Percentiles rank a stretch among this genome's conserved stretches.
phyloP scores from a whole-genome alignment of 768 basidiomycete species.

The Pleurotus tuoliensis region DNA sequence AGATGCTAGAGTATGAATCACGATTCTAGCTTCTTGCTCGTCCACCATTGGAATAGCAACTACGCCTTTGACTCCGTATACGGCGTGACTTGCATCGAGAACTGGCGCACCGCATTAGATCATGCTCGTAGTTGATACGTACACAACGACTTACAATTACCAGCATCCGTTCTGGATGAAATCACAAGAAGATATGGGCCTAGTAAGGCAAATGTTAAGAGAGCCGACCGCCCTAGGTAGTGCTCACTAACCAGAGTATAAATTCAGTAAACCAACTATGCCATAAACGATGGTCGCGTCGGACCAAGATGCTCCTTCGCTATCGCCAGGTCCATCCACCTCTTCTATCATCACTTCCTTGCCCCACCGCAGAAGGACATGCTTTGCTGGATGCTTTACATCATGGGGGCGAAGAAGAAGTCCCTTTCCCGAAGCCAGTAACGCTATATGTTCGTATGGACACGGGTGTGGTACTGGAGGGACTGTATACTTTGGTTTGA shows the following conservation, averaged over 20 bases:
- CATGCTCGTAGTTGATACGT: background rate
- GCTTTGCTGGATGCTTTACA: constrained; percentile 25
- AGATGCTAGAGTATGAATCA: constrained; percentile 48
- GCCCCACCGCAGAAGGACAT: constrained; percentile 53
- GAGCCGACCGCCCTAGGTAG: constrained; percentile 8
- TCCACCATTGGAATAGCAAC: constrained; percentile 63
- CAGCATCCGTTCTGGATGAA: constrained; percentile 56
- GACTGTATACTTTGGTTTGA: constrained; percentile 63
- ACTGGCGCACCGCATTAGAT: constrained; percentile 36
- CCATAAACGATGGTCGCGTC: constrained; percentile 65
- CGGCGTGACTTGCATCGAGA: constrained; percentile 53
- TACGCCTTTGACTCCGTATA: constrained; percentile 69
- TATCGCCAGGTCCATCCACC: constrained; percentile 29
- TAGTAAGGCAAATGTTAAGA: constrained; percentile 20
- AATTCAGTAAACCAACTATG: constrained; percentile 67
- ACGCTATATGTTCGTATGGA: constrained; percentile 65
- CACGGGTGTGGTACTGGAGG: constrained; percentile 74
- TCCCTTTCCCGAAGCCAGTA: constrained; percentile 56
- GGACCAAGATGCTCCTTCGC: constrained; percentile 45
- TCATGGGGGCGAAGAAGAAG: constrained; percentile 64
- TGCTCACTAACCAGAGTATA: constrained; percentile 59
- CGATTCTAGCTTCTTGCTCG: constrained; percentile 57
- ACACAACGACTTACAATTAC: constrained; percentile 50
- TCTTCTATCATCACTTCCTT: constrained; percentile 54
- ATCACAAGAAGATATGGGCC: constrained; percentile 78